Conservation (phyloP, 441 rosid species). For the Syzygium syzygioides region DNA sequence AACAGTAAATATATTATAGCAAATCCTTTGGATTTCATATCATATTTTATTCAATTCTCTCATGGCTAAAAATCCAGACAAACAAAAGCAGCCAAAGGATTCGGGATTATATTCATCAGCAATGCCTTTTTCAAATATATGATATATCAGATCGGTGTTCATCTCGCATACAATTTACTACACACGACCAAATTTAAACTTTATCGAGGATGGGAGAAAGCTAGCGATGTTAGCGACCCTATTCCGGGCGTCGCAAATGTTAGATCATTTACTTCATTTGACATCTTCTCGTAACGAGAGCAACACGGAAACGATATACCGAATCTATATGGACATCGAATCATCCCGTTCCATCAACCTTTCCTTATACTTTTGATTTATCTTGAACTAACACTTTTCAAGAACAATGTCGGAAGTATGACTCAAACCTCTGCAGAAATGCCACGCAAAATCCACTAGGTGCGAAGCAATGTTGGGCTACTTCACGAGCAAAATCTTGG, state of each 20-base stretch:
- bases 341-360: too few species aligned
- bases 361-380: not conserved
- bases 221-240: rapidly evolving
- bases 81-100: not conserved
- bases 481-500: not conserved
- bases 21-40: too few species aligned
- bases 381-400: not conserved
- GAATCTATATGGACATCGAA: too few species aligned
- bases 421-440: not conserved
- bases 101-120: not conserved
- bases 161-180: not conserved
- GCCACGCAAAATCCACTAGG: not conserved
- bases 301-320: too few species aligned
- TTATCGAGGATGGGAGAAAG: not conserved
- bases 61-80: too few species aligned
- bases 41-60: too few species aligned
- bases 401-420: not conserved
- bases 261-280: not conserved
- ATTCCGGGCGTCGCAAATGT: not conserved
- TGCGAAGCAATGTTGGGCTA: not conserved
- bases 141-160: not conserved
- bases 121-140: not conserved
- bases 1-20: too few species aligned
- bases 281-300: not conserved
- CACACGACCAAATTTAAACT: not conserved